Evolutionary conservation across 192 early-diverging fungal genomes (phyloP), one percentile per base, ranked within the genome.

Genomic region (Phlyctochytrium arcticum): DNA sequence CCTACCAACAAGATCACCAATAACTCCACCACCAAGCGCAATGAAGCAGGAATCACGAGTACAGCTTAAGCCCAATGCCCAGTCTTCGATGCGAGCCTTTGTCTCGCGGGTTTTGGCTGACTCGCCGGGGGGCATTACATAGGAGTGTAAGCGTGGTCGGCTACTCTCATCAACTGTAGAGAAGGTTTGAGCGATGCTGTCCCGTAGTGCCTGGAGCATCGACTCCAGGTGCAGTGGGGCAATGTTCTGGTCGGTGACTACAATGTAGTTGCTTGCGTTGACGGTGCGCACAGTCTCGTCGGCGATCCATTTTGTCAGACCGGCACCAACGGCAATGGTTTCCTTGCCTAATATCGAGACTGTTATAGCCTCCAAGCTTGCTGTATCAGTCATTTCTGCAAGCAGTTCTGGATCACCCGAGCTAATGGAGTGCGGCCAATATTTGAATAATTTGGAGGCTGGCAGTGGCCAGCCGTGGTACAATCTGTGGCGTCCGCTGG

Each of bases 11-110:
- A 99, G 74, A 74, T 99, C 96, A 48, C 96, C 95, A 69, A 99
- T 92, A 0, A 98, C 96, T 4, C 96, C 96, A 37, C 95, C 96
- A 60, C 96, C 96, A 44, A 99, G 82, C 0, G 95, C 95, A 31
- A 99, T 72, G 42, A 99, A 80, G 61, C 89, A 88, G 2, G 92
- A 91, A 70, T 99, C 96, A 46, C 96, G 83, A 29, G 94, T 96
- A 71, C 94, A 95, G 17, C 82, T 81, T 44, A 92, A 57, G 19
- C 67, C 62, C 21, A 99, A 84, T 72, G 95, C 84, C 79, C 85
- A 99, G 76, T 99, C 95, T 68, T 99, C 95, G 53, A 96, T 89
- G 21, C 74, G 73, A 44, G 80, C 87, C 78, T 96, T 99, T 23
- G 81, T 87, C 37, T 85, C 88, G 27, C 96, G 76, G 37, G 92